A percentile compares a stretch with the other conserved stretches of the same genome.
Conservation (phyloP, 2,329 filamentous ascomycete genomes). For the Cladophialophora bantiana region DNA sequence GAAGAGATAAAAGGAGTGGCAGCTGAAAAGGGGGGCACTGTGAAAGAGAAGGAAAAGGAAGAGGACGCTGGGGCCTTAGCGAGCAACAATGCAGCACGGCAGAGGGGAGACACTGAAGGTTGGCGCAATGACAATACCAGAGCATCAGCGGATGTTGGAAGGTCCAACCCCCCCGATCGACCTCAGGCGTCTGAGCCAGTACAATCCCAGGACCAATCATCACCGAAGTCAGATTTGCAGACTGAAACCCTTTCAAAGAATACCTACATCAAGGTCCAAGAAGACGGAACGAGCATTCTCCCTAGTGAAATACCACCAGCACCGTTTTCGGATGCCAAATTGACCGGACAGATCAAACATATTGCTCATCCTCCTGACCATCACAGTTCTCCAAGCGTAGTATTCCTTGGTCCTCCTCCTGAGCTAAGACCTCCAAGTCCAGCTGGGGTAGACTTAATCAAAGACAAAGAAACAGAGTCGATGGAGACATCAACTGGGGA, state of each 20-base stretch:
- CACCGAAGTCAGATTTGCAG: background rate
- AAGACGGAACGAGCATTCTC: no score
- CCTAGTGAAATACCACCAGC: constrained; percentile 4
- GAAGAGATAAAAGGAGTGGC: background rate
- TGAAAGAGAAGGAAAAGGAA: constrained; percentile 10
- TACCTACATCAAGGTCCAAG: background rate
- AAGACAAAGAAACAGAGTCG: background rate
- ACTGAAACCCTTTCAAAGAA: background rate
- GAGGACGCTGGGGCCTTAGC: background rate
- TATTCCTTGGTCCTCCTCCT: background rate
- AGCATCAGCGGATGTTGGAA: background rate
- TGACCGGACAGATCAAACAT: constrained; percentile 24
- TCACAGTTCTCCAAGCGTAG: background rate
- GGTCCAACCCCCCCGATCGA: background rate
- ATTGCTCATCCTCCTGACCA: constrained; percentile 16
- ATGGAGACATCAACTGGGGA: background rate
- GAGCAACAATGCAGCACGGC: background rate
- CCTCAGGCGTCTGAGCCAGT: background rate
- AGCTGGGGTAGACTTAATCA: background rate
- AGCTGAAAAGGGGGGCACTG: background rate
- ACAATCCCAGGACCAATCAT: background rate
- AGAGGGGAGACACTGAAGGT: background rate
- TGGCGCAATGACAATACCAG: background rate
- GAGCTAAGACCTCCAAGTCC: background rate
- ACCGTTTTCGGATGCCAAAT: constrained; percentile 9